Evolutionary conservation across 768 basidiomycete species (phyloP).

Genomic region (Leucogyrophana mollusca): DNA sequence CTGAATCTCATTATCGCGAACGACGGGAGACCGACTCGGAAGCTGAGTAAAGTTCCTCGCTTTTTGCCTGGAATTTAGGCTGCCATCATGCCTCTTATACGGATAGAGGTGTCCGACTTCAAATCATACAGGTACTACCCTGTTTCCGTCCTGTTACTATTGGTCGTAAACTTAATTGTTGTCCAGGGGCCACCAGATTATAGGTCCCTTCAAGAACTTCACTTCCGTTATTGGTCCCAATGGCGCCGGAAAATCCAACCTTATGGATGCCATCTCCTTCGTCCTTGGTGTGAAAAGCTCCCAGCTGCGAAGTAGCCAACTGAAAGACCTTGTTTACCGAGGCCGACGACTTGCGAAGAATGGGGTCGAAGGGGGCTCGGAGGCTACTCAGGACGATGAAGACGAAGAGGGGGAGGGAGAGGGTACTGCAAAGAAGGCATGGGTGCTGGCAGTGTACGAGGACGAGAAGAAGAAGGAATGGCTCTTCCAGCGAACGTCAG

Average conservation of each 20-base stretch:
- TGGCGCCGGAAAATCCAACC: constrained; percentile 97
- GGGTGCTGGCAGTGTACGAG: constrained; percentile 90
- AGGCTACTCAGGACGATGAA: constrained; percentile 43
- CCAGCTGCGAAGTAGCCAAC: constrained; percentile 87
- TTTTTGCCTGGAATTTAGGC: not conserved
- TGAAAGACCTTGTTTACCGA: constrained; percentile 95
- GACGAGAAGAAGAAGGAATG: constrained; percentile 80
- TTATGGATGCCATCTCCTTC: constrained; percentile 99
- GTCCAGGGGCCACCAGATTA: constrained; percentile 72
- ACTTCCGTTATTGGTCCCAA: constrained; percentile 98
- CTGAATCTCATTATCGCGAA: not conserved
- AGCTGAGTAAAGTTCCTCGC: no score
- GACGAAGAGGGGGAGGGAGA: constrained; percentile 60
- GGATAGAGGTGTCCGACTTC: constrained; percentile 93
- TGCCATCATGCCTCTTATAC: constrained; percentile 67
- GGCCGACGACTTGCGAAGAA: constrained; percentile 68
- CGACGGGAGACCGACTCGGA: not conserved
- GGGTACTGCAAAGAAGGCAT: constrained; percentile 87
- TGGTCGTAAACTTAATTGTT: constrained; percentile 3
- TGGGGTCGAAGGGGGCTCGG: constrained; percentile 41
- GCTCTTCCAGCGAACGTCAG: constrained; percentile 90
- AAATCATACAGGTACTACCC: constrained; percentile 81
- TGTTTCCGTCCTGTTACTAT: not conserved
- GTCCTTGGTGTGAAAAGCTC: constrained; percentile 95
- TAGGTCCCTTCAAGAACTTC: constrained; percentile 91